A percentile compares a stretch with the other conserved stretches of the same genome.
These are phyloP conservation scores for Trypanosoma melophagium DNA, from an alignment of 208 protist genomes.

Conservation along the genomic window DNA sequence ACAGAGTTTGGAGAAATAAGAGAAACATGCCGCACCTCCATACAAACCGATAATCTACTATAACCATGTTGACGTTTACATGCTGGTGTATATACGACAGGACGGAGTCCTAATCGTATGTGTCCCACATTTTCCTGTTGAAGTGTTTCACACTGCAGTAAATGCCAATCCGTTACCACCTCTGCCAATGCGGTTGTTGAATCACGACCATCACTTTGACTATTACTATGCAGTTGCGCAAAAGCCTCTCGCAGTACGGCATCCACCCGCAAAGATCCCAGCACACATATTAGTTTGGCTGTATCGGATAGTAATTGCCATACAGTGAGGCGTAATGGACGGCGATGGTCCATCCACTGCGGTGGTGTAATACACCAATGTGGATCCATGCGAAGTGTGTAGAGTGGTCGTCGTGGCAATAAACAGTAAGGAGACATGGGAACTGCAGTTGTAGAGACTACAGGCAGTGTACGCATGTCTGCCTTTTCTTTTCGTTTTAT, in stretches of 20 bases:
- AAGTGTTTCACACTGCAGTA: not conserved
- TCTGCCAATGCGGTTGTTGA: not conserved
- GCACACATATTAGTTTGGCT: not conserved
- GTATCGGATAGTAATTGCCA: constrained; percentile 12
- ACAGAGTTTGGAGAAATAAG: not conserved
- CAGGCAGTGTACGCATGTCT: too few relatives aligned
- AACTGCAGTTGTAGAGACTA: too few relatives aligned
- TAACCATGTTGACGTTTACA: not conserved
- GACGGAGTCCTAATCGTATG: constrained; percentile 3
- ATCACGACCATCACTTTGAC: not conserved
- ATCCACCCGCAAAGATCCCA: constrained; percentile 21
- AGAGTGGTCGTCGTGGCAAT: not conserved
- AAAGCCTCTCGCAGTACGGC: constrained; percentile 7
- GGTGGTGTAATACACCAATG: constrained; percentile 12
- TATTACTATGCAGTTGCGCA: constrained; percentile 1
- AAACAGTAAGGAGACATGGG: too few relatives aligned
- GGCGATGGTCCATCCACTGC: constrained; percentile 11
- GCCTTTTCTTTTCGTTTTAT: too few relatives aligned
- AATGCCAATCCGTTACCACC: constrained; percentile 12
- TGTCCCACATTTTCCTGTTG: not conserved
- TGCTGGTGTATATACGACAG: not conserved
- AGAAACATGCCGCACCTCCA: constrained; percentile 16
- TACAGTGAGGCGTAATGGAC: constrained; percentile 8
- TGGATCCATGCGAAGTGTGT: not conserved
- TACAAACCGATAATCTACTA: constrained; percentile 14